These are phyloP conservation scores for Gentiana macrophylla DNA, from an alignment of 257 asterid species.

Conservation along the genomic window DNA sequence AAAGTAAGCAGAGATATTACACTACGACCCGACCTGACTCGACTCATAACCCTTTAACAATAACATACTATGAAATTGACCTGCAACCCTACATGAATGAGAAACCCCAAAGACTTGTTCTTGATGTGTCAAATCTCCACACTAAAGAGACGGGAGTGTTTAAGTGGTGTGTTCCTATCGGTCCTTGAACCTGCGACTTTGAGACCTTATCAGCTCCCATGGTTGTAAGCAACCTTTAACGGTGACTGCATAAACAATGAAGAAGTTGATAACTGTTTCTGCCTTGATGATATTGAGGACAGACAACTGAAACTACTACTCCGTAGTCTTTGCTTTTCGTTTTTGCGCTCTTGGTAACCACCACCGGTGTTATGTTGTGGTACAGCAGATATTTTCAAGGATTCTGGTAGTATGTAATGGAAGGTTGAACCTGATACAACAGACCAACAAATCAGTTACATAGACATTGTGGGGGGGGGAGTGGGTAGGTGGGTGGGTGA, in stretches of 20 bases:
- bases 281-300: slow-evolving; percentile 80
- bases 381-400: slow-evolving; percentile 56
- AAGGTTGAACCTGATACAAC: slow-evolving; percentile 48
- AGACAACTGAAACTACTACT: slow-evolving; percentile 64
- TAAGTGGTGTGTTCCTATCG: slow-evolving; percentile 14
- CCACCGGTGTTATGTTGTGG: slow-evolving; percentile 37
- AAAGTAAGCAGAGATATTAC: too few relatives aligned
- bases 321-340: slow-evolving; percentile 62
- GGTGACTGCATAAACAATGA: slow-evolving; percentile 70
- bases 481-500: background rate
- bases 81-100: too few relatives aligned
- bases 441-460: background rate
- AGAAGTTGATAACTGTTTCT: slow-evolving; percentile 61
- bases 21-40: too few relatives aligned
- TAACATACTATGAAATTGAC: too few relatives aligned
- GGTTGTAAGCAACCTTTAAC: slow-evolving; percentile 58
- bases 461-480: background rate
- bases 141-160: background rate
- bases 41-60: too few relatives aligned
- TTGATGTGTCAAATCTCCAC: too few relatives aligned
- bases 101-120: too few relatives aligned
- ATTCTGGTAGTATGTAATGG: slow-evolving; percentile 73
- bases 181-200: slow-evolving; percentile 47
- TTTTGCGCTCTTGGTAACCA: slow-evolving; percentile 28
- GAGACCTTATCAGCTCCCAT: slow-evolving; percentile 52